phyloP scores from a whole-genome alignment of 805 yeast species.

The Zygosaccharomyces bisporus region DNA sequence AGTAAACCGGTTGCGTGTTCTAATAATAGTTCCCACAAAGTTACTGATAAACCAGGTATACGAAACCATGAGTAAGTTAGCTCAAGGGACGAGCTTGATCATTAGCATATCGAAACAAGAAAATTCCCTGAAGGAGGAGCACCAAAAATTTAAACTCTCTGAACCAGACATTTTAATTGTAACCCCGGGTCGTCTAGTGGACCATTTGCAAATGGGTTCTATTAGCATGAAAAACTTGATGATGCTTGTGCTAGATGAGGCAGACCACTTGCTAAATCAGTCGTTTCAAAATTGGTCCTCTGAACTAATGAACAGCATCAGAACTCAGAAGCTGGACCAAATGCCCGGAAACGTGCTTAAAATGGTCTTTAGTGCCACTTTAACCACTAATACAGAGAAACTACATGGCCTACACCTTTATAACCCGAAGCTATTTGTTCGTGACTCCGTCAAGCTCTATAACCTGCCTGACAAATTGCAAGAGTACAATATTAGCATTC shows the following conservation, averaged over 20 bases:
- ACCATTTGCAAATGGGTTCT: conserved; percentile 48
- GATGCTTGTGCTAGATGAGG: conserved; percentile 74
- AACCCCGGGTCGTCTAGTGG: conserved; percentile 83
- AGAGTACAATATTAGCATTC: conserved; percentile 40
- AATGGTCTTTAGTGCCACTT: conserved; percentile 85
- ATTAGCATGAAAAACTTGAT: conserved; percentile 51
- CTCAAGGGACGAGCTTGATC: conserved; percentile 60
- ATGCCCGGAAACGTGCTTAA: conserved; percentile 47
- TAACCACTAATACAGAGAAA: conserved; percentile 89
- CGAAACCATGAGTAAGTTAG: conserved; percentile 53
- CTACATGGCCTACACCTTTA: conserved; percentile 65
- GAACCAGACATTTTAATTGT: conserved; percentile 66
- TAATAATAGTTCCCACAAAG: conserved; percentile 84
- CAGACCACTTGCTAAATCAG: conserved; percentile 78
- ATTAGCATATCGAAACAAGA: conserved; percentile 54
- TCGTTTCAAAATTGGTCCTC: conserved; percentile 90
- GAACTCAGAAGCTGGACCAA: conserved; percentile 33
- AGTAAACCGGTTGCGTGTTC: conserved; percentile 70
- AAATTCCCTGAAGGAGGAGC: conserved; percentile 62
- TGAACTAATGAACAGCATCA: conserved; percentile 43
- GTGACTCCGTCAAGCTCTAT: conserved; percentile 65
- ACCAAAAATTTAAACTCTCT: conserved; percentile 41
- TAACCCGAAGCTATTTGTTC: conserved; percentile 63
- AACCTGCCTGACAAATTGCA: conserved; percentile 53
- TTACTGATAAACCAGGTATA: conserved; percentile 83